Evolutionary conservation across 2,329 filamentous ascomycete genomes (phyloP), one percentile per base, ranked within the genome.

Genomic region (Fusarium sterilihyphosum): DNA sequence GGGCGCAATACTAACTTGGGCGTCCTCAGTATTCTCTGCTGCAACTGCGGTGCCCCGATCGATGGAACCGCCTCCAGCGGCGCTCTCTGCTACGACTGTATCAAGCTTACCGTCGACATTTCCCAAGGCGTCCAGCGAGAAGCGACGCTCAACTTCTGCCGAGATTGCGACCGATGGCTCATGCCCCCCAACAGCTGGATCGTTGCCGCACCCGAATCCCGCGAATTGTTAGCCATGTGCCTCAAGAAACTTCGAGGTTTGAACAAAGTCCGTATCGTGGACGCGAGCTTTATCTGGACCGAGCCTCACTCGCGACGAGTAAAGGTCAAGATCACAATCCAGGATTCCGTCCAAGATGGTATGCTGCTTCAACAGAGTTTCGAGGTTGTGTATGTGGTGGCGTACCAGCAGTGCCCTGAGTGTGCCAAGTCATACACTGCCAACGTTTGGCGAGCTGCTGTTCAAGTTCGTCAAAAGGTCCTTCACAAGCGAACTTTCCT

Each of bases 231-330:
- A 61, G 95, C 96, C 11, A 86, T 99, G 53, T 99, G 96, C 83
- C 87, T 99, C 75, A 92, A 94, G 81, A 97, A 96, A 83, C 85
- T 99, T 73, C 88, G 93, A 73, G 95, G 95, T 37, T 85, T 99
- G 73, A 91, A 92, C 82, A 97, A 96, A 86, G 94, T 97, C 76
- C 90, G 96, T 71, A 96, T 99, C 79, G 95, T 98, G 79, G 96
- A 99, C 82, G 96, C 96, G 53, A 93, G 91, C 79, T 99, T 98
- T 81, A 93, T 98, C 81, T 99, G 96, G 96, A 99, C 96, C 3
- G 96, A 99, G 84, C 96, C 96, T 17, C 96, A 99, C 85, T 98
- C 95, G 78, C 89, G 94, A 80, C 89, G 96, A 81, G 89, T 98
- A 74, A 97, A 95, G 85, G 92, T 98, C 82, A 98, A 98, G 86